phyloP scores from a whole-genome alignment of 2,329 filamentous ascomycete species.

The Botryotinia convoluta region DNA sequence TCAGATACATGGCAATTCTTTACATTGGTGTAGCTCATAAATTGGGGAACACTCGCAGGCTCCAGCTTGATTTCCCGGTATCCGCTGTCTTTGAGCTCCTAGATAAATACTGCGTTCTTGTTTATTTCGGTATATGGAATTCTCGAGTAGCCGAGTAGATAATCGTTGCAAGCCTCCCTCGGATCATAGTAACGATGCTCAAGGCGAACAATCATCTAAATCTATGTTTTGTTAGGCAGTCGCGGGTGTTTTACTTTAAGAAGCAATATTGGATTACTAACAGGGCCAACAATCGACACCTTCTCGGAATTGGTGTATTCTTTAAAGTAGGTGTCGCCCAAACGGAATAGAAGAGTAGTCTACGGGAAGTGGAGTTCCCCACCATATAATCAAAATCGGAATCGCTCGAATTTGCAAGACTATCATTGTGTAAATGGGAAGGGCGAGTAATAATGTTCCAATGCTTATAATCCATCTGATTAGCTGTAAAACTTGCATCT shows the following conservation, averaged over 20 bases:
- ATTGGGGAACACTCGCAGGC: neutral
- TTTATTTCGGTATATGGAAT: neutral
- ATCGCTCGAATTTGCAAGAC: too few species aligned
- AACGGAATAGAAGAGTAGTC: too few species aligned
- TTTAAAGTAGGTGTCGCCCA: too few species aligned
- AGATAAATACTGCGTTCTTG: neutral
- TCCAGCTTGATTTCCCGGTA: neutral
- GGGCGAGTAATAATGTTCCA: too few species aligned
- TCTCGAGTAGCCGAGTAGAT: neutral
- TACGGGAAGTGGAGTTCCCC: accelerated
- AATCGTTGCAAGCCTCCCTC: neutral
- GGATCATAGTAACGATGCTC: neutral
- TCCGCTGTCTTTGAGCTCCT: neutral
- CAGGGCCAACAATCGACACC: neutral
- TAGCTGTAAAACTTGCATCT: too few species aligned
- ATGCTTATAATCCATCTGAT: too few species aligned
- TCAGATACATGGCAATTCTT: neutral
- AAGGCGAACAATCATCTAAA: neutral
- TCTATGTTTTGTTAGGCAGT: neutral
- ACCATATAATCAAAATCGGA: too few species aligned
- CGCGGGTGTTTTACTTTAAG: neutral
- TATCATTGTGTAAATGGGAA: too few species aligned
- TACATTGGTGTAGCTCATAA: neutral
- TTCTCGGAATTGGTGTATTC: neutral
- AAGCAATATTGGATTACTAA: neutral